These are phyloP conservation scores for Gracilaria domingensis DNA, from an alignment of 23 red algal species.

Conservation along the genomic window DNA sequence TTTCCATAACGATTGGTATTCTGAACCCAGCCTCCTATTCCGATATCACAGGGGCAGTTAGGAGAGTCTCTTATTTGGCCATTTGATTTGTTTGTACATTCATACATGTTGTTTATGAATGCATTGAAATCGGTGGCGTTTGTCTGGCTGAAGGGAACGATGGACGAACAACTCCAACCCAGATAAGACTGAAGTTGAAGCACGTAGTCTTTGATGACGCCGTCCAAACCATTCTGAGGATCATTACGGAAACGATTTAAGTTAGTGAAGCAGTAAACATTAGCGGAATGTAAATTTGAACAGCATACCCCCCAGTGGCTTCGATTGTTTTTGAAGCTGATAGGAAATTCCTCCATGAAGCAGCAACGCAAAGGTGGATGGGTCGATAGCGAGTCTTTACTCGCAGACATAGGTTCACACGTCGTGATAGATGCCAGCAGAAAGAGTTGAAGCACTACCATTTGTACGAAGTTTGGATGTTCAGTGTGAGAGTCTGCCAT, in stretches of 20 bases:
- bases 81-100: not conserved
- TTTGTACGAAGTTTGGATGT: no score
- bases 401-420: no score
- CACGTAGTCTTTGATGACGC: not conserved
- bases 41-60: conserved; percentile 40
- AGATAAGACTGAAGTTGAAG: not conserved
- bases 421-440: no score
- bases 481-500: no score
- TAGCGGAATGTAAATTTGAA: not conserved
- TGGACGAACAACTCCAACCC: not conserved
- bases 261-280: not conserved
- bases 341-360: not conserved
- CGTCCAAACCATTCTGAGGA: not conserved
- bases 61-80: not conserved
- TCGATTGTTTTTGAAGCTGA: not conserved
- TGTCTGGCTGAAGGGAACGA: not conserved
- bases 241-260: no score
- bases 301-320: not conserved
- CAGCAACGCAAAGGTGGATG: not conserved
- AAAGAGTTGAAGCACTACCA: no score
- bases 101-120: not conserved
- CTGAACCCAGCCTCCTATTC: conserved; percentile 16
- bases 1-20: conserved; percentile 10
- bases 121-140: not conserved
- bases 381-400: no score